A percentile compares a stretch with the other conserved stretches of the same genome.
Conservation (phyloP, 139 green algal genomes). For the Chlorella sp. region DNA sequence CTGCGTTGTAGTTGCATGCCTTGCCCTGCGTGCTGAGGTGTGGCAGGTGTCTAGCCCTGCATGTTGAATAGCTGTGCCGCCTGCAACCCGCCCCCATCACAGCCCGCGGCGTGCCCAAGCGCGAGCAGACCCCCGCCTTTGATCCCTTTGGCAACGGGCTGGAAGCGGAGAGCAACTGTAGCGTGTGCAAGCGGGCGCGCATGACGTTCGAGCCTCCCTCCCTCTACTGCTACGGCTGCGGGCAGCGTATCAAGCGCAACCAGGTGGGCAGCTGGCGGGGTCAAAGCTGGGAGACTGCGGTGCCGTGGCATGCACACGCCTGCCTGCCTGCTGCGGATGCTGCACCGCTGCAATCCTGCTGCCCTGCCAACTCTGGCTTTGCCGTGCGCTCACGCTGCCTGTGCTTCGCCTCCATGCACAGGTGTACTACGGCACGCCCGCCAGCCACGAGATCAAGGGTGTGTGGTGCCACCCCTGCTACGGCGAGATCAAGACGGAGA, state of each 20-base stretch:
- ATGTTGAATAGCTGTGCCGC: not conserved
- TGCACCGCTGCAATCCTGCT: too few species aligned
- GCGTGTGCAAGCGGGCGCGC: constrained; percentile 80
- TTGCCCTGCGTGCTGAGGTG: too few species aligned
- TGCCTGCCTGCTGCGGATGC: too few species aligned
- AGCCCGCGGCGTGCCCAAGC: constrained; percentile 19
- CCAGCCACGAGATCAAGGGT: constrained; percentile 62
- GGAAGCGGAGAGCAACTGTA: constrained; percentile 68
- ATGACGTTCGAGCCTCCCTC: constrained; percentile 95
- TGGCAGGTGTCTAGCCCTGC: too few species aligned
- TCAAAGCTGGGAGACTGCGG: too few species aligned
- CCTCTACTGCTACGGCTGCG: constrained; percentile 94
- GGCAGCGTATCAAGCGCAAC: constrained; percentile 92
- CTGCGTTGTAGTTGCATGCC: too few species aligned
- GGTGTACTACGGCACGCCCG: constrained; percentile 59
- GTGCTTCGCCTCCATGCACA: not conserved
- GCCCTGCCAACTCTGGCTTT: too few species aligned
- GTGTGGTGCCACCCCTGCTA: constrained; percentile 91
- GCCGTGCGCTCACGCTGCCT: too few species aligned
- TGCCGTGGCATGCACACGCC: too few species aligned
- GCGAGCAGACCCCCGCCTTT: not conserved
- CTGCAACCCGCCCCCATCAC: not conserved
- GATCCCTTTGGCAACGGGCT: not conserved
- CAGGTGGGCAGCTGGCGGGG: too few species aligned
- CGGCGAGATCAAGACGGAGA: constrained; percentile 56